phyloP scores from a whole-genome alignment of 2,329 filamentous ascomycete species.

The Pezicula neosporulosa region DNA sequence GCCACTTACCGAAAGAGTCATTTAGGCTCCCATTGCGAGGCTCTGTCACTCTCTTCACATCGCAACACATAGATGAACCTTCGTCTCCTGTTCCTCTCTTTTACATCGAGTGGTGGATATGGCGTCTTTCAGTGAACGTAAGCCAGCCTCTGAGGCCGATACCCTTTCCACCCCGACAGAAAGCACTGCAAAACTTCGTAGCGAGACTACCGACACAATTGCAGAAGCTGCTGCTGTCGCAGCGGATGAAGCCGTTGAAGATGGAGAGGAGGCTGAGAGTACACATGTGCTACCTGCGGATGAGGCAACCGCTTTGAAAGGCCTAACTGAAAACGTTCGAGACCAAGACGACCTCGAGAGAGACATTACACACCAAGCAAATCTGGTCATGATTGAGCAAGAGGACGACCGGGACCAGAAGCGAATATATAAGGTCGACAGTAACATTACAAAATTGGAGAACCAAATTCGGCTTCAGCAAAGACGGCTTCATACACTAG shows the following conservation, averaged over 20 bases:
- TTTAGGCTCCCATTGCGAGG: too few species aligned
- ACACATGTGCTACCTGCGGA: constrained; percentile 12
- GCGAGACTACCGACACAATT: constrained; percentile 17
- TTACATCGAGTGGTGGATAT: constrained; percentile 3
- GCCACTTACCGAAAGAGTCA: too few species aligned
- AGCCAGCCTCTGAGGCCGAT: not conserved
- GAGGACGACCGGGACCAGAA: constrained; percentile 62
- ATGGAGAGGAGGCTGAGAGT: constrained; percentile 7
- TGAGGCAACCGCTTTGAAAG: constrained; percentile 41
- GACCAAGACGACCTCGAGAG: constrained; percentile 89
- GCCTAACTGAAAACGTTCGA: constrained; percentile 66
- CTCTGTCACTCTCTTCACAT: too few species aligned
- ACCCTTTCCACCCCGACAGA: constrained; percentile 1
- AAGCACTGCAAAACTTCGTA: constrained; percentile 9
- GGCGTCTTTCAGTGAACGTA: constrained; percentile 1
- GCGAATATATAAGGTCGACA: constrained; percentile 56
- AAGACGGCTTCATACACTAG: constrained; percentile 51
- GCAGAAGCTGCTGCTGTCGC: constrained; percentile 17
- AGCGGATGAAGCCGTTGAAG: constrained; percentile 14
- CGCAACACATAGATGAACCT: too few species aligned
- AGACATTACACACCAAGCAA: constrained; percentile 69
- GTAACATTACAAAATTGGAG: constrained; percentile 56
- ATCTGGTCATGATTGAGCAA: constrained; percentile 53
- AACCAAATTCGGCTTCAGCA: constrained; percentile 59
- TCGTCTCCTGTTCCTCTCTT: too few species aligned